Base-by-base conservation (phyloP, 495 filamentous ascomycete genomes). In the Chaetomium cochliodes region DNA sequence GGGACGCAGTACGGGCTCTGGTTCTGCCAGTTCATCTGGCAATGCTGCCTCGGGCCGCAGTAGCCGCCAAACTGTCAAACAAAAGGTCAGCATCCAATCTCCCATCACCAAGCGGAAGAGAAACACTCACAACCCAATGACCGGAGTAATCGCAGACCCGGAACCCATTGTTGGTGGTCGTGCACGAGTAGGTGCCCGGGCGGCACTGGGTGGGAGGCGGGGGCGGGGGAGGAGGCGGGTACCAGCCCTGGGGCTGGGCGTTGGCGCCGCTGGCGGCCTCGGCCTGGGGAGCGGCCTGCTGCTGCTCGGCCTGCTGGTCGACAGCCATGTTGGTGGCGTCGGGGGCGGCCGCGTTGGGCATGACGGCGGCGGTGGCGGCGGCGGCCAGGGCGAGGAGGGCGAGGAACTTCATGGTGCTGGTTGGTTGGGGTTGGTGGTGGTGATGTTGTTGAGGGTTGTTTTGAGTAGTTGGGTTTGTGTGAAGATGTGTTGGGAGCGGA, bases 391-490 rank as follows among this genome's bases (percentile, higher is more conserved):
- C 52, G 65, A 67, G 62, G 66, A 69, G 4, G 56, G 57, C 26
- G 60, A 70, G 4, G 64, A 67, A 33, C 70, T 72, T 73, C 70
- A 73, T 74, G 11, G 54, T 67, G 65, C 5, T 55, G 42, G 20
- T 22, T 18, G 12, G 11, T 60, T 25, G 7, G 20, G 28, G 3
- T 60, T 16, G n/a, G 5, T 37, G 46, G 39, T 55, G 25, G 41
- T 44, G 37, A 13, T 26, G 16, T 30, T 2, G 28, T 30, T 30
- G 28, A 30, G 6, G 6, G 28, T 58, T 37, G 18, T 13, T 56
- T 56, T 5, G 41, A 23, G 6, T 42, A n/a, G n/a, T n/a, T n/a
- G n/a, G n/a, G 6, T 44, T 47, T 23, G 23, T 54, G 26, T 47
- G 37, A 53, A 23, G 44, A 46, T 42, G 47, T 52, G 62, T 49